Percentiles rank a stretch among this genome's conserved stretches.
These are phyloP conservation scores for Odontarrhena argentea DNA, from an alignment of 345 rosid species.

Conservation along the genomic window DNA sequence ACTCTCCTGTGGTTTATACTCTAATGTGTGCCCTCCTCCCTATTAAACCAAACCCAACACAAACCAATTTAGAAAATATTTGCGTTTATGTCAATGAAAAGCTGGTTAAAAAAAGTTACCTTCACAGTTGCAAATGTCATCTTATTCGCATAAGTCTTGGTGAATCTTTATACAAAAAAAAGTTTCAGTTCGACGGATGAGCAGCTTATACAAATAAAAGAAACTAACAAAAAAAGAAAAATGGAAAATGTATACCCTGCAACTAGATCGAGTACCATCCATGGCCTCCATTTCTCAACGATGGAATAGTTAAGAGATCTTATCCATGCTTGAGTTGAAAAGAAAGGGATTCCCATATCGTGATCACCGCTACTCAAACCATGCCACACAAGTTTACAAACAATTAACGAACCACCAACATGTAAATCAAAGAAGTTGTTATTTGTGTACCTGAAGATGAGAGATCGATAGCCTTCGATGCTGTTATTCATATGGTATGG, in stretches of 20 bases:
- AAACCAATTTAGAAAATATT: background rate
- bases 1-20: slow-evolving; percentile 49
- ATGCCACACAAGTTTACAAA: background rate
- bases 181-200: background rate
- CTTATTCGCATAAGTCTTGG: slow-evolving; percentile 54
- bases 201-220: background rate
- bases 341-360: slow-evolving; percentile 49
- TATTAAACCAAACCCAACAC: slow-evolving; percentile 27
- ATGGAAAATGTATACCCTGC: slow-evolving; percentile 46
- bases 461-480: slow-evolving; percentile 8
- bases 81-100: background rate
- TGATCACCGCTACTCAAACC: slow-evolving; percentile 55
- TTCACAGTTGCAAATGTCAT: slow-evolving; percentile 78
- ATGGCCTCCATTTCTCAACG: slow-evolving; percentile 58
- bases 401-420: background rate
- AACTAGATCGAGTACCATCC: slow-evolving; percentile 53
- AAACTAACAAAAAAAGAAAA: background rate
- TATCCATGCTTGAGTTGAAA: slow-evolving; percentile 64
- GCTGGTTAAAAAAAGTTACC: slow-evolving; percentile 27
- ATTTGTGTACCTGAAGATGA: background rate
- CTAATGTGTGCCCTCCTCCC: slow-evolving; percentile 71
- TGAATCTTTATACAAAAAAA: slow-evolving; percentile 43
- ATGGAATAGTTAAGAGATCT: slow-evolving; percentile 52
- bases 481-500: slow-evolving; percentile 17
- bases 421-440: background rate